These are phyloP conservation scores for Spinacia oleracea DNA, from an alignment of 179 eudicot genomes.

Conservation along the genomic window DNA sequence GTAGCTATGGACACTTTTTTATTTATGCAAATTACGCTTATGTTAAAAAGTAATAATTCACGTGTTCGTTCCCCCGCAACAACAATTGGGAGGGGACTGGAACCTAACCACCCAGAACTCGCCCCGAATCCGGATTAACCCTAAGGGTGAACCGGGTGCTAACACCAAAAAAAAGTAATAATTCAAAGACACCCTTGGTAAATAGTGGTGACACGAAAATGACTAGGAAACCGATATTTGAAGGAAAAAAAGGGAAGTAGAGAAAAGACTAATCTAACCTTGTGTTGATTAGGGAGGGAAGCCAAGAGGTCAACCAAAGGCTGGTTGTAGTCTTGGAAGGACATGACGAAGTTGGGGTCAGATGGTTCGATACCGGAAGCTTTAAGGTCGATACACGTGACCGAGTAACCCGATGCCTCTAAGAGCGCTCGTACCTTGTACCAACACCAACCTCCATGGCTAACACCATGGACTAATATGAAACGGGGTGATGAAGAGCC, in stretches of 20 bases:
- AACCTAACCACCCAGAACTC: no score
- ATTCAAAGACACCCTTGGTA: neutral
- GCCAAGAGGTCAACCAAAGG: constrained; percentile 59
- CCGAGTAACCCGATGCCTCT: constrained; percentile 49
- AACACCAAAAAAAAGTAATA: no score
- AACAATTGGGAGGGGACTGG: no score
- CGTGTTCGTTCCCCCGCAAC: no score
- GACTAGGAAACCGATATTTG: constrained; percentile 4
- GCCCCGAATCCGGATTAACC: no score
- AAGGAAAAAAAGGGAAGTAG: neutral
- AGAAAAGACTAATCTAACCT: constrained; percentile 38
- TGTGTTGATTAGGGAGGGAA: constrained; percentile 43
- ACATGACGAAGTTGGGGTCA: constrained; percentile 36
- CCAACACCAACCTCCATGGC: constrained; percentile 45
- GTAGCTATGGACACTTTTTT: no score
- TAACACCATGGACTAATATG: constrained; percentile 36
- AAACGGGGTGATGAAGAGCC: constrained; percentile 22
- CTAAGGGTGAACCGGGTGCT: no score
- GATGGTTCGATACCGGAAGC: constrained; percentile 56
- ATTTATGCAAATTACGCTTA: no score
- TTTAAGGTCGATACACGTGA: constrained; percentile 69
- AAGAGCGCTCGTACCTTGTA: constrained; percentile 34
- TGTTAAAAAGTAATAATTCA: no score
- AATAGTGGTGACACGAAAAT: constrained; percentile 3
- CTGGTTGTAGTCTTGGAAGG: constrained; percentile 60